Evolutionary conservation across 2,329 filamentous ascomycete species (phyloP).

Genomic region (Thielaviopsis punctulata): DNA sequence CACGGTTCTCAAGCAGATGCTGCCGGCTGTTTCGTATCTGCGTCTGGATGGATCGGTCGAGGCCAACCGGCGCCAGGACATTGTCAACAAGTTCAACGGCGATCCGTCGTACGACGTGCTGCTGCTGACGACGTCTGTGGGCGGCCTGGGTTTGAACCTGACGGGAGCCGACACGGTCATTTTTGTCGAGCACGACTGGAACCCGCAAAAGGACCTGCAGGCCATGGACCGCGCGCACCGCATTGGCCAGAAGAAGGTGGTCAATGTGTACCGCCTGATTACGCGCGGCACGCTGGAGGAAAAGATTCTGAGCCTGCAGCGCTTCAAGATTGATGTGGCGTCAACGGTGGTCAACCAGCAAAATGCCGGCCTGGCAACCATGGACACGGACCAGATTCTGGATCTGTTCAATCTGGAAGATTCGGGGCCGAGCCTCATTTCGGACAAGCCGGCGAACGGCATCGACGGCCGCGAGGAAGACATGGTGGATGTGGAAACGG

Average conservation of each 20-base stretch:
- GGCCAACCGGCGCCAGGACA: conserved; percentile 83
- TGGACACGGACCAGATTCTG: conserved; percentile 97
- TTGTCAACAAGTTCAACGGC: conserved; percentile 97
- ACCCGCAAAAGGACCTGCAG: conserved; percentile 94
- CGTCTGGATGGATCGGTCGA: conserved; percentile 91
- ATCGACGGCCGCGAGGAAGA: conserved; percentile 56
- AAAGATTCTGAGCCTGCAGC: conserved; percentile 94
- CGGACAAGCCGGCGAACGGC: conserved; percentile 31
- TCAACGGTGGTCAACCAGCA: conserved; percentile 98
- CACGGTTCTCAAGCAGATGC: conserved; percentile 72
- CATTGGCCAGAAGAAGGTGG: conserved; percentile 98
- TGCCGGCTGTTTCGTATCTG: conserved; percentile 85
- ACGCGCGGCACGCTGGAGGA: conserved; percentile 92
- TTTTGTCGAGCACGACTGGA: conserved; percentile 99
- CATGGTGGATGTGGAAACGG: conserved; percentile 83
- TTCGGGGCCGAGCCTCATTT: conserved; percentile 47
- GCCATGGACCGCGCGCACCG: conserved; percentile 98
- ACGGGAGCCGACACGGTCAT: conserved; percentile 97
- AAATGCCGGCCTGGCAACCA: conserved; percentile 81
- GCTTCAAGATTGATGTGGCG: conserved; percentile 98
- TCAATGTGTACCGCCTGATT: conserved; percentile 94
- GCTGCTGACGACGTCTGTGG: conserved; percentile 84
- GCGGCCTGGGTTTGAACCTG: conserved; percentile 82
- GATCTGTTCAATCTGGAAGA: conserved; percentile 90
- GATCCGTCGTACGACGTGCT: conserved; percentile 93